These are phyloP conservation scores for Phialophora expanda DNA, from an alignment of 2,329 filamentous ascomycete species.

Conservation along the genomic window DNA sequence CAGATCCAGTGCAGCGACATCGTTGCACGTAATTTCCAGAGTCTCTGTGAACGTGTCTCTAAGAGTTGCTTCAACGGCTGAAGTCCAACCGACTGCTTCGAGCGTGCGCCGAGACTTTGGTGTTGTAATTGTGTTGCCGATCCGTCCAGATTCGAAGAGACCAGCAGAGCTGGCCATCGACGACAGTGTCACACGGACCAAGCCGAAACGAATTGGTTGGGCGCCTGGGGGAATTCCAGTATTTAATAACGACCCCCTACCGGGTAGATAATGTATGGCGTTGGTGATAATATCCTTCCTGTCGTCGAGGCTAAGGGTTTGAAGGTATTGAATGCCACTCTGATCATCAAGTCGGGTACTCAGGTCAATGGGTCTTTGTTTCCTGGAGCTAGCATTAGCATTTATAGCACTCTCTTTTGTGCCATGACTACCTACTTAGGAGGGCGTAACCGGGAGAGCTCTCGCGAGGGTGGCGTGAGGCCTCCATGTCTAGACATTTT, in stretches of 20 bases:
- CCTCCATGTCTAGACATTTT: not conserved
- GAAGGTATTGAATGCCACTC: constrained; percentile 2
- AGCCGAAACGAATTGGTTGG: not conserved
- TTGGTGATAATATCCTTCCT: constrained; percentile 14
- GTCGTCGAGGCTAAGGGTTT: constrained; percentile 1
- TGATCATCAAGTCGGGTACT: not conserved
- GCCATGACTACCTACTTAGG: constrained; percentile 19
- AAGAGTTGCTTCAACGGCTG: constrained; percentile 14
- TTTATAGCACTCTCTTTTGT: not conserved
- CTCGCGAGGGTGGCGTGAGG: not conserved
- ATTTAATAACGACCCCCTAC: not conserved
- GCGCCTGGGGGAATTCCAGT: not conserved
- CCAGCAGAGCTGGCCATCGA: constrained; percentile 17
- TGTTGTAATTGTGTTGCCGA: constrained; percentile 8
- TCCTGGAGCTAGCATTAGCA: constrained; percentile 19
- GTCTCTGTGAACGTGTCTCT: constrained; percentile 16
- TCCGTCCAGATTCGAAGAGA: constrained; percentile 10
- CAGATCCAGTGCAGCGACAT: not conserved
- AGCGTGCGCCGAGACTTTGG: constrained; percentile 18
- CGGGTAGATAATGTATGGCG: constrained; percentile 10
- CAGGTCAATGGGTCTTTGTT: constrained; percentile 22
- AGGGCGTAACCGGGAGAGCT: constrained; percentile 4
- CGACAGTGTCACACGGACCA: constrained; percentile 16
- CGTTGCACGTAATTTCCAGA: constrained; percentile 3
- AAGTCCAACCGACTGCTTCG: constrained; percentile 15